Percentiles rank a stretch among this genome's conserved stretches.
These are phyloP conservation scores for Tuber calosporum DNA, from an alignment of 495 filamentous ascomycete genomes.

Conservation along the genomic window DNA sequence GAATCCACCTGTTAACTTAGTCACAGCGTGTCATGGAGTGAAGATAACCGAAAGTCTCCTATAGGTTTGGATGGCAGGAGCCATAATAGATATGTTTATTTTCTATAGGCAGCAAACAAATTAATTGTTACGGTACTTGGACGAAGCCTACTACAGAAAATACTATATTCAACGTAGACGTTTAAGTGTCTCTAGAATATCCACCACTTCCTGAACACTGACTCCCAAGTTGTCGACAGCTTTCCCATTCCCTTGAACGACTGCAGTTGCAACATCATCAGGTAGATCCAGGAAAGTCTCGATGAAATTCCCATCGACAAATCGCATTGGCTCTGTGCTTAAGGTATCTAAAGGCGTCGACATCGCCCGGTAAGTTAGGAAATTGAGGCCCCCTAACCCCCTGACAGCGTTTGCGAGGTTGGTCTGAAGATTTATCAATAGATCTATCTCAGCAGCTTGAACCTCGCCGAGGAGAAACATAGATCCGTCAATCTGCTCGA, in stretches of 20 bases:
- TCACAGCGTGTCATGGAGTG: too few species aligned
- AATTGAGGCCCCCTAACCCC: constrained; percentile 63
- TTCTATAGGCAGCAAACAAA: background rate
- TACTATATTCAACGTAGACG: constrained; percentile 53
- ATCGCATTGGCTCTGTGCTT: constrained; percentile 69
- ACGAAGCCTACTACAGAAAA: background rate
- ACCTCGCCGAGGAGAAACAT: constrained; percentile 86
- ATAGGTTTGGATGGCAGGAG: too few species aligned
- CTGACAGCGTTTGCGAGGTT: constrained; percentile 54
- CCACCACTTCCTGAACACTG: constrained; percentile 64
- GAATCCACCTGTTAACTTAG: too few species aligned
- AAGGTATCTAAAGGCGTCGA: constrained; percentile 57
- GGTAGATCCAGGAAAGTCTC: constrained; percentile 71
- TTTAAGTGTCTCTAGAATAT: constrained; percentile 64
- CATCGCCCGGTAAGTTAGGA: constrained; percentile 72
- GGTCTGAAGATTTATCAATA: constrained; percentile 75
- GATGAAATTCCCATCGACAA: constrained; percentile 87
- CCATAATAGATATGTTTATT: background rate
- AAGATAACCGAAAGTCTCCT: too few species aligned
- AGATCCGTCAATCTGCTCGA: constrained; percentile 68
- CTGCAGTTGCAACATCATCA: constrained; percentile 57
- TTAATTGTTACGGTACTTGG: background rate
- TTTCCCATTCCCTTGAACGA: constrained; percentile 49
- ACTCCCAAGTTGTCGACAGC: constrained; percentile 53
- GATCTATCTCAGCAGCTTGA: constrained; percentile 58